Conservation (phyloP, 192 early-diverging fungal genomes). For the Entrophospora sp. region DNA sequence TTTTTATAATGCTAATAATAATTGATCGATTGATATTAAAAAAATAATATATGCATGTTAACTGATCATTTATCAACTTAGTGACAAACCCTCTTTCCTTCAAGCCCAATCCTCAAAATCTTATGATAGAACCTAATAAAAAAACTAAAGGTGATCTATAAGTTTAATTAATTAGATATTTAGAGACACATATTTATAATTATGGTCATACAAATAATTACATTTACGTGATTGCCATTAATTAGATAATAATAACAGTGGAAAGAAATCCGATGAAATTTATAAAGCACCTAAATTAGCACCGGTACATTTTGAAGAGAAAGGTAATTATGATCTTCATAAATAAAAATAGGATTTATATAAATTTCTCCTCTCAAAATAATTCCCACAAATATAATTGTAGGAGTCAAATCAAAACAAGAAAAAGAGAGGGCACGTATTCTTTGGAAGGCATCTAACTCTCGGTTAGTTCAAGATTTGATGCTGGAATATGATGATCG, state of each 20-base stretch:
- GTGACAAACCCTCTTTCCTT: constrained; percentile 77
- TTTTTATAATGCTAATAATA: no score
- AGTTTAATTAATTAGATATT: neutral
- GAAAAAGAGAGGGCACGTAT: constrained; percentile 55
- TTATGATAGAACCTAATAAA: constrained; percentile 38
- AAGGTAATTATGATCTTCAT: constrained; percentile 21
- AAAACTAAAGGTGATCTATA: constrained; percentile 22
- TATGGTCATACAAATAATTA: no score
- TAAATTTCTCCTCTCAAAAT: neutral
- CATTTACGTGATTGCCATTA: no score
- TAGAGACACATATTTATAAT: neutral
- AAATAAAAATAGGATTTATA: neutral
- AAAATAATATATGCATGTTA: no score
- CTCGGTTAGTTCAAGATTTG: constrained; percentile 78
- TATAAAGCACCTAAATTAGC: constrained; percentile 81
- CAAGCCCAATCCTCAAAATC: constrained; percentile 75
- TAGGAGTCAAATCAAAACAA: constrained; percentile 38
- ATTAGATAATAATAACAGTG: constrained; percentile 34
- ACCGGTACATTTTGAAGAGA: constrained; percentile 77
- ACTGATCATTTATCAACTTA: no score
- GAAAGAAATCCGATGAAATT: no score
- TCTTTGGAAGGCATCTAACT: constrained; percentile 62
- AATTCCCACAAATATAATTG: neutral
- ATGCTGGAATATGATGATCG: constrained; percentile 75
- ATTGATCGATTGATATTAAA: no score